Conservation (phyloP, 2,329 filamentous ascomycete genomes). For the Macrophomina phaseolina region DNA sequence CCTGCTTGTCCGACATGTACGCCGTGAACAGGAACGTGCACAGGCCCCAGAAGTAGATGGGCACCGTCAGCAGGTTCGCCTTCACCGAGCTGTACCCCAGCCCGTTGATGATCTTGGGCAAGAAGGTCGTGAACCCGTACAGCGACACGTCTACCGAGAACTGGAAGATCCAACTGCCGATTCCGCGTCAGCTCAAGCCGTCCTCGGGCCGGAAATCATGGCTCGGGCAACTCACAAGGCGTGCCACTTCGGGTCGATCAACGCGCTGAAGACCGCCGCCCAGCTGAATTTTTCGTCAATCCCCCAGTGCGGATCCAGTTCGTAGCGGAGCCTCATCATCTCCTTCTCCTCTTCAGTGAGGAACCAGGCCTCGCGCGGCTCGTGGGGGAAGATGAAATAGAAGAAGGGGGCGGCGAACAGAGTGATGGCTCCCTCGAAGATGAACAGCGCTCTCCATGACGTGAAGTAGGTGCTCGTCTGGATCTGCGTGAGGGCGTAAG, state of each 20-base stretch:
- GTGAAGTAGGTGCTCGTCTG: constrained; percentile 56
- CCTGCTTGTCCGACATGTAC: constrained; percentile 17
- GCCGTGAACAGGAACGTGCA: constrained; percentile 20
- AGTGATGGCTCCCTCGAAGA: constrained; percentile 35
- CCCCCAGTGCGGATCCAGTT: constrained; percentile 21
- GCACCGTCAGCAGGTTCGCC: constrained; percentile 65
- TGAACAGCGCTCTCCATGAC: constrained; percentile 44
- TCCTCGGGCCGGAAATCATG: not conserved
- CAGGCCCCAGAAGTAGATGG: constrained; percentile 25
- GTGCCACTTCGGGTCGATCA: constrained; percentile 32
- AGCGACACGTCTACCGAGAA: constrained; percentile 42
- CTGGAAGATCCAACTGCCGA: constrained; percentile 19
- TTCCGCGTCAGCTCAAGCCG: not conserved
- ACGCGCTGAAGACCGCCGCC: constrained; percentile 37
- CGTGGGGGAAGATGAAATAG: constrained; percentile 63
- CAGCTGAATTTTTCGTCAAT: constrained; percentile 30
- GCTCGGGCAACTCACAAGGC: constrained; percentile 14
- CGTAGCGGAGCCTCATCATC: constrained; percentile 24
- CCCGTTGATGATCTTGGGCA: constrained; percentile 69
- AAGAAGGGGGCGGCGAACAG: constrained; percentile 33
- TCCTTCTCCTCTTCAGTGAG: constrained; percentile 55
- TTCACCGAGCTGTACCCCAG: constrained; percentile 63
- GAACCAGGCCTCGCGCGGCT: constrained; percentile 63
- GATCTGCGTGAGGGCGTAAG: constrained; percentile 65
- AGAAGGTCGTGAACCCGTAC: constrained; percentile 53